Percentiles rank a stretch among this genome's conserved stretches.
Evolutionary conservation across 2,329 filamentous ascomycete genomes (phyloP).

Genomic region (Pyricularia sp.): DNA sequence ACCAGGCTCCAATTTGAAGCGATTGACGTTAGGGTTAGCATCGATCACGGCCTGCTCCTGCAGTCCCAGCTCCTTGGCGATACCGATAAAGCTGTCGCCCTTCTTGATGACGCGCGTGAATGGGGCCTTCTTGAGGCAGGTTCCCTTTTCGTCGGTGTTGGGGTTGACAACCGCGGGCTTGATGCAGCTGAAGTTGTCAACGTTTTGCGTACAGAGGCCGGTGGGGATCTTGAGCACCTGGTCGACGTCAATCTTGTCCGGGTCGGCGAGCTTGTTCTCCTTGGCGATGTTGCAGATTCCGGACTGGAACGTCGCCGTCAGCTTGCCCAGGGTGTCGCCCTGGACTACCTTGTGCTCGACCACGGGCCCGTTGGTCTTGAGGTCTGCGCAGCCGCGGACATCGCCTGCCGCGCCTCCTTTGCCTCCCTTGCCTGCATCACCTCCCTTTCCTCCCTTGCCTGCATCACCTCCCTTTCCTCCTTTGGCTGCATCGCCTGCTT

Average conservation of each 20-base stretch:
- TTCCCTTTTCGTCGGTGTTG: not conserved
- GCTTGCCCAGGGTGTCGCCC: slow-evolving; percentile 5
- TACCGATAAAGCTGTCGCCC: slow-evolving; percentile 1
- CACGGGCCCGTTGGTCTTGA: not conserved
- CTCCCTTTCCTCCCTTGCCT: no score
- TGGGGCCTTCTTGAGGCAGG: not conserved
- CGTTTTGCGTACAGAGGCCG: not conserved
- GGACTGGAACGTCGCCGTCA: slow-evolving; percentile 2
- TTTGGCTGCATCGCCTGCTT: no score
- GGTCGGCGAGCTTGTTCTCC: not conserved
- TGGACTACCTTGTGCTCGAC: not conserved
- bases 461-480: no score
- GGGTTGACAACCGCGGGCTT: not conserved
- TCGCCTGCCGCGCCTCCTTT: not conserved
- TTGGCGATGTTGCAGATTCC: slow-evolving; percentile 5
- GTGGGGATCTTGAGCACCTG: slow-evolving; percentile 1
- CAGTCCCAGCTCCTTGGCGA: slow-evolving; percentile 3
- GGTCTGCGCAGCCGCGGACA: not conserved
- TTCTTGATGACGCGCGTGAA: slow-evolving; percentile 1
- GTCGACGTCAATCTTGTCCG: not conserved
- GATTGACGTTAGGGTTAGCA: not conserved
- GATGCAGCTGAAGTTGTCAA: slow-evolving; percentile 3
- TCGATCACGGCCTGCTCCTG: not conserved
- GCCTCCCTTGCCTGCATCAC: no score
- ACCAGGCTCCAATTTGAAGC: not conserved